Evolutionary conservation across 805 yeast genomes (phyloP).

Genomic region (Kurtzmaniella fragi): DNA sequence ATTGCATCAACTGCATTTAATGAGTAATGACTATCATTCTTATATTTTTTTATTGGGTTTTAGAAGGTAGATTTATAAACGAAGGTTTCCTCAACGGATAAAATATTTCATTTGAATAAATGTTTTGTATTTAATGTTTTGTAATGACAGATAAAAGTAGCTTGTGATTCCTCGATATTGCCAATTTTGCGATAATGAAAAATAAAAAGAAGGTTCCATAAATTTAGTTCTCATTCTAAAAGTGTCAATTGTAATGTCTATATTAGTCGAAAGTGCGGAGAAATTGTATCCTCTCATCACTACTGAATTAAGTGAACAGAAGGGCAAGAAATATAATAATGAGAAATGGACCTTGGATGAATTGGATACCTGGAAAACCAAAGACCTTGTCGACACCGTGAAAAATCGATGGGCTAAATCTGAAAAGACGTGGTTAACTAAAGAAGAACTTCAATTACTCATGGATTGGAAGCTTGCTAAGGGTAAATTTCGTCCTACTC

Average conservation of each 20-base stretch:
- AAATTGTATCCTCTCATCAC: constrained; percentile 23
- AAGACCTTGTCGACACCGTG: constrained; percentile 23
- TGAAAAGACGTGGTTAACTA: constrained; percentile 24
- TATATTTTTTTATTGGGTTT: constrained; percentile 11
- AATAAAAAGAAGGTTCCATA: no score
- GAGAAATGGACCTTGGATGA: constrained; percentile 23
- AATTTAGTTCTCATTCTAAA: no score
- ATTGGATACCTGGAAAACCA: constrained; percentile 34
- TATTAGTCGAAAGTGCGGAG: constrained; percentile 12
- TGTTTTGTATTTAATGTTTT: not conserved
- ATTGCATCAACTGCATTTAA: constrained; percentile 46
- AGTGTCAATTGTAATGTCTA: no score
- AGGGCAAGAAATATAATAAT: constrained; percentile 18
- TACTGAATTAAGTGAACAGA: constrained; percentile 20
- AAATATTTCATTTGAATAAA: constrained; percentile 5
- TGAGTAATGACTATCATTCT: constrained; percentile 16
- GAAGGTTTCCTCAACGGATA: constrained; percentile 40
- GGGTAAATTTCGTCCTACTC: constrained; percentile 41
- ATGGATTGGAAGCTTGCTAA: constrained; percentile 47
- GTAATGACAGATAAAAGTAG: no score
- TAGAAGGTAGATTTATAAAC: constrained; percentile 22
- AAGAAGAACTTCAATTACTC: constrained; percentile 33
- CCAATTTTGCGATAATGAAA: no score
- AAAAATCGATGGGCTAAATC: constrained; percentile 15
- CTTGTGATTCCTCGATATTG: no score